Evolutionary conservation across 345 rosid genomes (phyloP), one percentile per base, ranked within the genome.

Genomic region (Dimocarpus longan): DNA sequence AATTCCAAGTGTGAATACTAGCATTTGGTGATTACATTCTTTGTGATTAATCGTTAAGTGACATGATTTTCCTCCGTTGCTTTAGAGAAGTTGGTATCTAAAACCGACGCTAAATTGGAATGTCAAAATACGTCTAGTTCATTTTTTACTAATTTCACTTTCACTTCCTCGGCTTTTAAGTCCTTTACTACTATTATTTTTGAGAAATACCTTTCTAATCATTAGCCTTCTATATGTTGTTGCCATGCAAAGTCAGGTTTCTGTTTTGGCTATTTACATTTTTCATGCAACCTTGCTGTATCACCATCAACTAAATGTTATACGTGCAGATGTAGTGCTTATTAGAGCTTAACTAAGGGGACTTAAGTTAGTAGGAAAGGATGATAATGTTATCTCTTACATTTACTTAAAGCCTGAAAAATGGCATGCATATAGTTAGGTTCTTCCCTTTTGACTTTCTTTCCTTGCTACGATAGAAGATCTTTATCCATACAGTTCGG

Each of bases 61-160:
- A 22, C 73, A 54, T 40, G 56, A 67, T 66, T 67, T 54, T 40
- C 43, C 39, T 52, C 50, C 37, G 19, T 12, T 76, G 62, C 65
- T 21, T n/a, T 43, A 52, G 24, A n/a, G 68, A 21, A 5, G 54
- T 22, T 54, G 18, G 37, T 50, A 66, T 13, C 15, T 6, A 26
- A 52, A 76, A 65, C 62, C 24, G 21, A 19, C 5, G 13, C 37
- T 48, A 8, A 39, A 66, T 12, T 76, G 66, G 72, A 54, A 54
- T 68, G 46, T 28, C 48, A 48, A 24, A 76, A 54, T 22, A 67
- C 32, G 50, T 8, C 44, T 46, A 26, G 37, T 48, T 5, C 7
- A 44, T 5, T 54, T 44, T 19, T 52, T 19, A 32, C 42, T 52
- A 21, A 52, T 44, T 6, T 5, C 22, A 6, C 6, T 59, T 56